phyloP scores from a whole-genome alignment of 129 eudicot genomes.

The Daucus carota region DH1_v3.0 NC_030385.2:182001-182500 shows the following conservation, averaged over 20 bases:
- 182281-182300: conserved; percentile 27
- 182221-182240: conserved; percentile 83
- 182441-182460: too few relatives aligned
- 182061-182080: too few relatives aligned
- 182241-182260: not conserved
- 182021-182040: not conserved
- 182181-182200: conserved; percentile 96
- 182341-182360: conserved; percentile 96
- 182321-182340: conserved; percentile 87
- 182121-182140: too few relatives aligned
- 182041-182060: too few relatives aligned
- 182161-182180: conserved; percentile 62
- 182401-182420: conserved; percentile 80
- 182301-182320: conserved; percentile 99
- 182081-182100: too few relatives aligned
- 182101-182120: too few relatives aligned
- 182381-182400: conserved; percentile 99
- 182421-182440: too few relatives aligned
- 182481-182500: too few relatives aligned
- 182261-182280: conserved; percentile 13
- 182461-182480: too few relatives aligned
- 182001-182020: not conserved
- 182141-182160: conserved; percentile 3
- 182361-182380: conserved; percentile 92
- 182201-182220: conserved; percentile 98